phyloP scores from a whole-genome alignment of 192 early-diverging fungal genomes.

The Coemansia sp. region DNA sequence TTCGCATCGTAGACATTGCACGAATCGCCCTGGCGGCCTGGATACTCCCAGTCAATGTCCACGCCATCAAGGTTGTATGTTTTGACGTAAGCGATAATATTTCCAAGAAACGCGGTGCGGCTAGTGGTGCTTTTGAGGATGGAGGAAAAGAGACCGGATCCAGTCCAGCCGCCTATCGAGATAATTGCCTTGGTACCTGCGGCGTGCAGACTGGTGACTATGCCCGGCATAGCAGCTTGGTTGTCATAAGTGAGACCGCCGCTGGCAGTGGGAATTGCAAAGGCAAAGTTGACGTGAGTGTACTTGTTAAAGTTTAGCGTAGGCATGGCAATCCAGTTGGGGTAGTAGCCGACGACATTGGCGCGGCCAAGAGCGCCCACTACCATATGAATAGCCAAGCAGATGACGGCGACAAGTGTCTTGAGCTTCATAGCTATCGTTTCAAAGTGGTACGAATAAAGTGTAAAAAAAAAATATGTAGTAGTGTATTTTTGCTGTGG shows the following conservation, averaged over 20 bases:
- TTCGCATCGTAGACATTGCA: conserved; percentile 55
- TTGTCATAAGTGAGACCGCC: conserved; percentile 18
- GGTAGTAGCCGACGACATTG: conserved; percentile 34
- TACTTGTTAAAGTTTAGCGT: conserved; percentile 31
- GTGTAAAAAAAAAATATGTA: background rate
- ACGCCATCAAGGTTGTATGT: conserved; percentile 57
- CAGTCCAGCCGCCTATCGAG: conserved; percentile 72
- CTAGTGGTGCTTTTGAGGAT: conserved; percentile 43
- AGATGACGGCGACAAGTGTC: conserved; percentile 6
- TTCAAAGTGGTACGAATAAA: background rate
- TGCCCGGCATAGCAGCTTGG: conserved; percentile 8
- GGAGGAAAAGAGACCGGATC: conserved; percentile 59
- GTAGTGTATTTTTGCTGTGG: background rate
- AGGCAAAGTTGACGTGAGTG: conserved; percentile 62
- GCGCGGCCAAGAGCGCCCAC: conserved; percentile 12
- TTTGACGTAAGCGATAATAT: conserved; percentile 36
- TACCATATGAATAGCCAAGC: conserved; percentile 6
- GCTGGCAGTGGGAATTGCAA: conserved; percentile 39
- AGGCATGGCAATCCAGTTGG: conserved; percentile 31
- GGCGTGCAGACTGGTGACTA: conserved; percentile 12
- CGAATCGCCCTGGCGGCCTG: conserved; percentile 58
- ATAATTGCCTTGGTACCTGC: conserved; percentile 54
- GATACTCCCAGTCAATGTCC: conserved; percentile 64
- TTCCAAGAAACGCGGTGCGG: conserved; percentile 32
- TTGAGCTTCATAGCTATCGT: conserved; percentile 3